phyloP scores from a whole-genome alignment of 345 rosid species.

The Acer saccharum region DNA sequence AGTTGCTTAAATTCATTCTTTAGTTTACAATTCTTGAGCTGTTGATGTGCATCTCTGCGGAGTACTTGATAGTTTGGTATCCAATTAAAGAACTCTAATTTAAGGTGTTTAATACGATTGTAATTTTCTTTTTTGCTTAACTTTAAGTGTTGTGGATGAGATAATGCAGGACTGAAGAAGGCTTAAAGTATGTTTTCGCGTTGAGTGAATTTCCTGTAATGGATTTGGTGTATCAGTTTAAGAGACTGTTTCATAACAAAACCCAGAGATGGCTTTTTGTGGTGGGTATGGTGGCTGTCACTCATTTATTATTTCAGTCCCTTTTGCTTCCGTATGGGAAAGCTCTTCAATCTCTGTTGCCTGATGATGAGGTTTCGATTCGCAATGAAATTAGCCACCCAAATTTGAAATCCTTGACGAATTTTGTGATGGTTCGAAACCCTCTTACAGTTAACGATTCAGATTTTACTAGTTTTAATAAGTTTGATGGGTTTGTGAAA shows the following conservation, averaged over 20 bases:
- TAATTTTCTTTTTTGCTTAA: neutral
- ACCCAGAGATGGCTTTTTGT: conserved; percentile 58
- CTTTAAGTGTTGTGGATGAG: neutral
- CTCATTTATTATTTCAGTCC: conserved; percentile 65
- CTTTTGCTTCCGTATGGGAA: conserved; percentile 66
- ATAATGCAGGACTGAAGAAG: conserved; percentile 18
- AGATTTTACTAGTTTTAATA: conserved; percentile 26
- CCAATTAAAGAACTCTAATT: neutral
- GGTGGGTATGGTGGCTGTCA: conserved; percentile 49
- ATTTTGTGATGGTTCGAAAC: conserved; percentile 50
- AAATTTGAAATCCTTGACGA: conserved; percentile 33
- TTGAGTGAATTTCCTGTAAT: conserved; percentile 28
- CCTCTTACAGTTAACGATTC: conserved; percentile 60
- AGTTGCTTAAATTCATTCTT: neutral
- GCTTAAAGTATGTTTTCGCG: neutral
- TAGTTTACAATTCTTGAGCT: too few species aligned
- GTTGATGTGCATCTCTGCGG: too few species aligned
- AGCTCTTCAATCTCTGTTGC: conserved; percentile 62
- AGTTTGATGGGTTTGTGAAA: conserved; percentile 26
- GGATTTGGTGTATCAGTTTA: conserved; percentile 43
- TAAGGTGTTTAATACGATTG: neutral
- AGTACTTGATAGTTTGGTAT: too few species aligned
- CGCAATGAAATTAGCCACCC: conserved; percentile 24
- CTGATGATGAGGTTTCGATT: conserved; percentile 20
- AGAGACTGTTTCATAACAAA: conserved; percentile 39